Percentiles rank a stretch among this genome's conserved stretches.
These are phyloP conservation scores for Malus hybrid DNA, from an alignment of 331 rosid species.

Conservation along the genomic window DNA sequence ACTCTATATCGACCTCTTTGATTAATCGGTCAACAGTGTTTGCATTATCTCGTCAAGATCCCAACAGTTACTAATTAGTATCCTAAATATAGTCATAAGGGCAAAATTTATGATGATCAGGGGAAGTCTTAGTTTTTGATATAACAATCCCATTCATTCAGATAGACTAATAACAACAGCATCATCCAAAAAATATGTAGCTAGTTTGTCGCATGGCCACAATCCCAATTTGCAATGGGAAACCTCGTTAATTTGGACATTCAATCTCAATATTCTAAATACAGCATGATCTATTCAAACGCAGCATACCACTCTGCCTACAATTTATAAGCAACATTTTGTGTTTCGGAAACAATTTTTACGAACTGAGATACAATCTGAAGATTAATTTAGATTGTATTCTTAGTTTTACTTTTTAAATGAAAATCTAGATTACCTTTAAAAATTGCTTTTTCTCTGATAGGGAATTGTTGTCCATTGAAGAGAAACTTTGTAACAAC, in stretches of 20 bases:
- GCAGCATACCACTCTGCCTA: background rate
- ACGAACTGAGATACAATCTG: background rate
- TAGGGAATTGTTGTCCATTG: too few relatives aligned
- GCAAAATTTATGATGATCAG: background rate
- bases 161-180: background rate
- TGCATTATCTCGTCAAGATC: background rate
- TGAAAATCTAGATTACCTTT: background rate
- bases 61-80: too few relatives aligned
- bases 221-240: background rate
- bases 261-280: background rate
- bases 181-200: background rate
- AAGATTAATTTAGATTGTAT: background rate
- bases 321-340: background rate
- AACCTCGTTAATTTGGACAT: background rate
- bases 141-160: background rate
- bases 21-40: background rate
- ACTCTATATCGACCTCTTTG: background rate
- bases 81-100: background rate
- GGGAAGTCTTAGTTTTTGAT: too few relatives aligned
- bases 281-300: background rate
- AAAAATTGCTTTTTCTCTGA: too few relatives aligned
- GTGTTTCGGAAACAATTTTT: background rate
- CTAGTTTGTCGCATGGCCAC: slow-evolving; percentile 5
- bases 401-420: background rate
- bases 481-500: background rate